These are phyloP conservation scores for Pyrrhoderma noxium DNA, from an alignment of 1,284 basidiomycete genomes.

Conservation along the genomic window DNA sequence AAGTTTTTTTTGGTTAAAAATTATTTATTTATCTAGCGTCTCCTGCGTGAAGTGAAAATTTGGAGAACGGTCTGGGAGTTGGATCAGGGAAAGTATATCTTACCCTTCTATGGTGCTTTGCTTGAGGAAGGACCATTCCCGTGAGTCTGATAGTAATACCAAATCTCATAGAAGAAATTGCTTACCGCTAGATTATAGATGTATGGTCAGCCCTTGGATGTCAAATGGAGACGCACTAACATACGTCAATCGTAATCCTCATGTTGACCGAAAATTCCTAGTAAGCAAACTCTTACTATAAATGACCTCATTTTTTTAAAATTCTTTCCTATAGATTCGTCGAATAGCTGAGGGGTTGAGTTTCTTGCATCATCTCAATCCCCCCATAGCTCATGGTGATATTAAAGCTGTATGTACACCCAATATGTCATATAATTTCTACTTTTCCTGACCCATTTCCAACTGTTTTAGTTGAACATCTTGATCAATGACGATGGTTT, in stretches of 20 bases:
- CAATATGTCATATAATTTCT: background rate
- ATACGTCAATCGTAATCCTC: slow-evolving; percentile 34
- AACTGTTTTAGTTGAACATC: slow-evolving; percentile 38
- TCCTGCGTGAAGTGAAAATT: slow-evolving; percentile 45
- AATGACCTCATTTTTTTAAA: too few species aligned
- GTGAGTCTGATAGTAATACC: slow-evolving; percentile 25
- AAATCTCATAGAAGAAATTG: background rate
- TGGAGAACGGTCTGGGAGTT: slow-evolving; percentile 47
- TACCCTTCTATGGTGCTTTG: slow-evolving; percentile 50
- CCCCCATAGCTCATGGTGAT: slow-evolving; percentile 47
- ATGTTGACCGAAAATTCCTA: slow-evolving; percentile 35
- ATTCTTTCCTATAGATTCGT: slow-evolving; percentile 35
- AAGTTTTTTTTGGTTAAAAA: background rate
- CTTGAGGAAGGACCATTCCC: slow-evolving; percentile 47
- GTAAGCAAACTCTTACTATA: too few species aligned
- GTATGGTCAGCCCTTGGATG: slow-evolving; percentile 52
- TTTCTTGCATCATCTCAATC: slow-evolving; percentile 42
- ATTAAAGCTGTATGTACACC: slow-evolving; percentile 39
- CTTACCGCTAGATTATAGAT: slow-evolving; percentile 28
- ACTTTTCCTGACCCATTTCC: background rate
- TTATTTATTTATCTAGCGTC: slow-evolving; percentile 31
- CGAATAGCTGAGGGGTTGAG: slow-evolving; percentile 39
- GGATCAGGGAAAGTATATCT: slow-evolving; percentile 42
- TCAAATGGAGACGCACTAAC: slow-evolving; percentile 42
- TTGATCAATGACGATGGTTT: slow-evolving; percentile 39